Percentiles rank a stretch among this genome's conserved stretches.
Evolutionary conservation across 495 filamentous ascomycete species (phyloP).

Genomic region (Penicillium argentinense): DNA sequence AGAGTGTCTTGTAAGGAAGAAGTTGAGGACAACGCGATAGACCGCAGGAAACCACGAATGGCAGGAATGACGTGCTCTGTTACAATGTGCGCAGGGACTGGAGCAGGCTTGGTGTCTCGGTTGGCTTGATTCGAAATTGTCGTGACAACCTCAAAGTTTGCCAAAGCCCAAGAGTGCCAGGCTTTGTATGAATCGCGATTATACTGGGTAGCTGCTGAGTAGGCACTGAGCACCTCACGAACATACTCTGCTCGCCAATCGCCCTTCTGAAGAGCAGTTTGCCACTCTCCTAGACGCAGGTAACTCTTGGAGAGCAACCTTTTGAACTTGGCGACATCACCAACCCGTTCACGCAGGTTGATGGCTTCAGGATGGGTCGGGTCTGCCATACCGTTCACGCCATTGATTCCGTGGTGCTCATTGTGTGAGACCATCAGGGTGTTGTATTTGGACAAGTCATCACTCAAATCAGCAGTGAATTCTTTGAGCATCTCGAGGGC

Average conservation of each 20-base stretch:
- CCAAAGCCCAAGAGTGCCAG: conserved; percentile 98
- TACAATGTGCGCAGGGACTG: conserved; percentile 62
- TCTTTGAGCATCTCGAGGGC: conserved; percentile 76
- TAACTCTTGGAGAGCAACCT: conserved; percentile 92
- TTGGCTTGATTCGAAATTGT: conserved; percentile 63
- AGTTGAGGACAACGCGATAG: conserved; percentile 84
- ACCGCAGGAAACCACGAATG: conserved; percentile 91
- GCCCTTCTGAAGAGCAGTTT: conserved; percentile 75
- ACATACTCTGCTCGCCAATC: conserved; percentile 79
- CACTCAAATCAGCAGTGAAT: conserved; percentile 76
- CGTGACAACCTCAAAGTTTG: conserved; percentile 97
- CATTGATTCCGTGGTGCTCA: conserved; percentile 49
- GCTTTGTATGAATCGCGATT: conserved; percentile 96
- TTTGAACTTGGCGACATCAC: conserved; percentile 49
- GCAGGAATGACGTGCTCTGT: conserved; percentile 91
- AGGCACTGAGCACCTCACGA: conserved; percentile 72
- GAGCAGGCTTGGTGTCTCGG: conserved; percentile 46
- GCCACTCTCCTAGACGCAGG: conserved; percentile 94
- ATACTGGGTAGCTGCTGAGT: conserved; percentile 85
- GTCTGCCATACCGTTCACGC: conserved; percentile 61
- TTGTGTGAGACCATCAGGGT: conserved; percentile 50
- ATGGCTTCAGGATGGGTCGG: conserved; percentile 37
- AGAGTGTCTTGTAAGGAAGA: conserved; percentile 96
- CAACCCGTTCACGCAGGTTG: conserved; percentile 40
- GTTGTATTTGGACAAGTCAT: conserved; percentile 65